A percentile compares a stretch with the other conserved stretches of the same genome.
Evolutionary conservation across 768 basidiomycete species (phyloP).

Genomic region (Boletus rubropictus): DNA sequence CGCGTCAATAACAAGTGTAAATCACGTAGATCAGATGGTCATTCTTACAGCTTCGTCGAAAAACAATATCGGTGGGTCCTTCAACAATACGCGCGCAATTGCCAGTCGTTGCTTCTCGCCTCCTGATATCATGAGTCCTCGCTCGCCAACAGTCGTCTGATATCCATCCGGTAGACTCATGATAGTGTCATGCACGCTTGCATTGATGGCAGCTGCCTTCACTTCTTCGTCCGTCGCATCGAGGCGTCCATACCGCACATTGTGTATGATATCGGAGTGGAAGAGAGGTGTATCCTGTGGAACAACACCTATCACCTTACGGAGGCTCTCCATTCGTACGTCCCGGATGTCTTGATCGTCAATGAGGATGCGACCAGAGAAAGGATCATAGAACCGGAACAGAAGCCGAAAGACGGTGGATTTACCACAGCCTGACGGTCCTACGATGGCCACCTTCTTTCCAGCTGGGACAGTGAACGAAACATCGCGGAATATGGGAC

Average conservation of each 20-base stretch:
- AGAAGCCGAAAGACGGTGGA: slow-evolving; percentile 92
- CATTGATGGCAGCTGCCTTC: slow-evolving; percentile 72
- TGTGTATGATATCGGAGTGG: slow-evolving; percentile 93
- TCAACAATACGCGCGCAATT: slow-evolving; percentile 85
- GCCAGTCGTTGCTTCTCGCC: slow-evolving; percentile 98
- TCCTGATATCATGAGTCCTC: slow-evolving; percentile 96
- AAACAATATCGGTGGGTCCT: slow-evolving; percentile 93
- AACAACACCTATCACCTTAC: slow-evolving; percentile 82
- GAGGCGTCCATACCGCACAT: slow-evolving; percentile 87
- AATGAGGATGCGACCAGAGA: slow-evolving; percentile 71
- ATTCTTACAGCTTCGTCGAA: slow-evolving; percentile 92
- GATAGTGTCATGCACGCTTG: slow-evolving; percentile 82
- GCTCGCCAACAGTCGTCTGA: slow-evolving; percentile 86
- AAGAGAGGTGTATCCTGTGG: slow-evolving; percentile 98
- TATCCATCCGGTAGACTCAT: slow-evolving; percentile 81
- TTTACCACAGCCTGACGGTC: slow-evolving; percentile 95
- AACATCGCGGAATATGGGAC: slow-evolving; percentile 85
- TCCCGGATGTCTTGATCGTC: slow-evolving; percentile 83
- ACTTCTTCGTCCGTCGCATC: slow-evolving; percentile 90
- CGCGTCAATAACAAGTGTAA: slow-evolving; percentile 1
- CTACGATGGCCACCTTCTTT: slow-evolving; percentile 95
- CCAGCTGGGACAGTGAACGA: slow-evolving; percentile 92
- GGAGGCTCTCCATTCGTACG: slow-evolving; percentile 65
- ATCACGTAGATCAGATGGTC: background rate
- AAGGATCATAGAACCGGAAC: slow-evolving; percentile 90